phyloP scores from a whole-genome alignment of 257 asterid genomes.

The Cruciata laevipes region DNA sequence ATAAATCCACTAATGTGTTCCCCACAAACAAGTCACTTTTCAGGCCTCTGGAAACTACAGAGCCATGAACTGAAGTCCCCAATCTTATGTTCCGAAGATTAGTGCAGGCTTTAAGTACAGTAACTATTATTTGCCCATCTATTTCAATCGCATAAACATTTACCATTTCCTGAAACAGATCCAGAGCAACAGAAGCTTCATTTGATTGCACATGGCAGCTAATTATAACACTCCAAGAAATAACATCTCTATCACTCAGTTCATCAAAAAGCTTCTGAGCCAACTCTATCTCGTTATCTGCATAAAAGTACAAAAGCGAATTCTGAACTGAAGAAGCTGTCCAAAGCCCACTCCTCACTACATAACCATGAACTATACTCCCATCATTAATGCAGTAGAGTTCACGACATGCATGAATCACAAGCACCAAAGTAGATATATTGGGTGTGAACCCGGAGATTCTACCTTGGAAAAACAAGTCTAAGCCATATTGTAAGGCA shows the following conservation, averaged over 20 bases:
- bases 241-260: conserved; percentile 59
- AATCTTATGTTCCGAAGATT: conserved; percentile 35
- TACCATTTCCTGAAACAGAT: conserved; percentile 49
- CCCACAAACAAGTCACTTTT: conserved; percentile 57
- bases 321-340: conserved; percentile 56
- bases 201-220: conserved; percentile 40
- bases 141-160: conserved; percentile 32
- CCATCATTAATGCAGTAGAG: conserved; percentile 37
- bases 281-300: conserved; percentile 42
- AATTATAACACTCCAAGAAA: conserved; percentile 78
- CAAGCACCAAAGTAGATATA: conserved; percentile 63
- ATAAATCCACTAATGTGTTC: conserved; percentile 70
- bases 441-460: conserved; percentile 51
- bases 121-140: conserved; percentile 68
- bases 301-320: conserved; percentile 53
- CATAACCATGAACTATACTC: conserved; percentile 45
- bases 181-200: conserved; percentile 34
- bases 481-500: conserved; percentile 21
- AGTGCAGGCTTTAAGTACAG: conserved; percentile 63
- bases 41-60: conserved; percentile 48
- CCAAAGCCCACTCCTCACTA: conserved; percentile 48
- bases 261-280: conserved; percentile 66
- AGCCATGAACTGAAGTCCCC: conserved; percentile 57
- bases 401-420: conserved; percentile 50
- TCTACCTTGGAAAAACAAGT: no score